These are phyloP conservation scores for Cyclotella baltica DNA, from an alignment of 108 stramenopile species.

Conservation along the genomic window DNA sequence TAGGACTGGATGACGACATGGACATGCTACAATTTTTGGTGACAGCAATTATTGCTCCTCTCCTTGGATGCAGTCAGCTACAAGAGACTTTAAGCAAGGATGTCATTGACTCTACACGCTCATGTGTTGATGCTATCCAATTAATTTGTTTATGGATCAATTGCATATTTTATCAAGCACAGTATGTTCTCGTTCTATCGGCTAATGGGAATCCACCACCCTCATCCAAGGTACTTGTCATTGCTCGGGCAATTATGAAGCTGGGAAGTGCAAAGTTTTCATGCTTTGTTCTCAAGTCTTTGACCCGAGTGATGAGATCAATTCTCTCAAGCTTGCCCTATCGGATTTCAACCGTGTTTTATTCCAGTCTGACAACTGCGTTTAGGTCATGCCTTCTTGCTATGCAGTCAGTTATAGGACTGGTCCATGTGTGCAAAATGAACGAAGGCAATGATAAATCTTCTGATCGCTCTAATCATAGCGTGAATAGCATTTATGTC, in stretches of 20 bases:
- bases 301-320: slow-evolving; percentile 25
- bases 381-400: slow-evolving; percentile 40
- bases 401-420: slow-evolving; percentile 18
- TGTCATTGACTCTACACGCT: slow-evolving; percentile 20
- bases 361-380: slow-evolving; percentile 16
- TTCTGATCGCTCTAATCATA: neutral
- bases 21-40: slow-evolving; percentile 38
- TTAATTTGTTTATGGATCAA: slow-evolving; percentile 28
- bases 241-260: slow-evolving; percentile 18
- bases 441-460: neutral
- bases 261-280: slow-evolving; percentile 18
- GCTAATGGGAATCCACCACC: neutral
- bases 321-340: slow-evolving; percentile 24
- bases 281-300: slow-evolving; percentile 29
- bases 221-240: neutral
- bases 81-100: slow-evolving; percentile 24
- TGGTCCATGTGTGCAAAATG: slow-evolving; percentile 13
- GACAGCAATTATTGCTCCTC: slow-evolving; percentile 33
- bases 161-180: slow-evolving; percentile 31
- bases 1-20: slow-evolving; percentile 35
- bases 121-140: slow-evolving; percentile 29
- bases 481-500: neutral
- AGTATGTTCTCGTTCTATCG: slow-evolving; percentile 9
- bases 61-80: slow-evolving; percentile 25
- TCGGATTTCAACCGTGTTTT: neutral